Conservation (phyloP, 208 protist species). For the Wallacemonas sp. region DNA sequence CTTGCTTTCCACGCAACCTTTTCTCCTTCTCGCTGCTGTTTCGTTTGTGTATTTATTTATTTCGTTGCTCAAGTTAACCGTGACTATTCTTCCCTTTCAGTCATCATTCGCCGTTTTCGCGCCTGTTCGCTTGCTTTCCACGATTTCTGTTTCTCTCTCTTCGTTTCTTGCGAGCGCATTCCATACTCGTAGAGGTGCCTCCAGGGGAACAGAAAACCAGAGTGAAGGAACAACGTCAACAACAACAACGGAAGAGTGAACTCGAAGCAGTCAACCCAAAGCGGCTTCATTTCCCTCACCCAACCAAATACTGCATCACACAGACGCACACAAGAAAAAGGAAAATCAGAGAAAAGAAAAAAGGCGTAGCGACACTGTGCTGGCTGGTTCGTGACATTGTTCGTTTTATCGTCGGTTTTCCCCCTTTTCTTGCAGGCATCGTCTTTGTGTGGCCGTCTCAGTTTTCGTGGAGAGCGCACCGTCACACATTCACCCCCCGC, state of each 20-base stretch:
- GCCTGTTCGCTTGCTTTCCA: neutral
- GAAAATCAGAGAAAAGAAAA: no score
- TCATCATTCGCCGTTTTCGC: slow-evolving; percentile 18
- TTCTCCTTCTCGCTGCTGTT: neutral
- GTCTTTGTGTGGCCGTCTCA: no score
- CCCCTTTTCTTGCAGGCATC: no score
- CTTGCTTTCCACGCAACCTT: no score
- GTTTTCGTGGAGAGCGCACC: no score
- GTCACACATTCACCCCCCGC: no score
- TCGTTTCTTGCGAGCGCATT: neutral
- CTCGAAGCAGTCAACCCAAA: no score
- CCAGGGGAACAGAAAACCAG: neutral
- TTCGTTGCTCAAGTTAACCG: neutral
- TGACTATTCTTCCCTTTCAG: neutral
- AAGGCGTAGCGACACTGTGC: no score
- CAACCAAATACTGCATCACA: slow-evolving; percentile 9
- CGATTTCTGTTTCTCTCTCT: slow-evolving; percentile 8
- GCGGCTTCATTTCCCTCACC: neutral
- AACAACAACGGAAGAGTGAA: neutral
- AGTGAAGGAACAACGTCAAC: neutral
- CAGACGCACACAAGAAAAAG: slow-evolving; percentile 3
- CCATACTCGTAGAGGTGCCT: neutral
- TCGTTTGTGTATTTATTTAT: neutral
- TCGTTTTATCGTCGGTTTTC: no score
- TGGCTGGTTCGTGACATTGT: no score